Evolutionary conservation across 1,284 basidiomycete species (phyloP).

Genomic region (Moesziomyces sp.): DNA sequence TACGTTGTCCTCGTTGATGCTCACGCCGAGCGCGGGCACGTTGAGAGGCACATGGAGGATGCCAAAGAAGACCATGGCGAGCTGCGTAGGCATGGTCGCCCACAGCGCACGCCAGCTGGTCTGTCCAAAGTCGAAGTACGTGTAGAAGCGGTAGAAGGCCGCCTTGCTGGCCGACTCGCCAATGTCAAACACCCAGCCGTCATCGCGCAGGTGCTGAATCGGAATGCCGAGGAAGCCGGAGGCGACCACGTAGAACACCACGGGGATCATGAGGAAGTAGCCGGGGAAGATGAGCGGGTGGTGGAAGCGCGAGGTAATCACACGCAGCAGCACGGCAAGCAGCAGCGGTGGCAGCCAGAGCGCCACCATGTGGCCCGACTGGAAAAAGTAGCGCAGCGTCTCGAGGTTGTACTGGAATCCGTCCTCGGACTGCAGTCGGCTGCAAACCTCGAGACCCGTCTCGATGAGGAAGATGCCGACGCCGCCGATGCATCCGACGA

Average conservation of each 20-base stretch:
- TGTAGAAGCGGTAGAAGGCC: slow-evolving; percentile 66
- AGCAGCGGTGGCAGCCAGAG: slow-evolving; percentile 82
- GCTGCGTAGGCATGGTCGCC: slow-evolving; percentile 69
- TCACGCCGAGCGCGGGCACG: slow-evolving; percentile 92
- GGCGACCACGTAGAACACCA: slow-evolving; percentile 81
- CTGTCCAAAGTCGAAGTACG: slow-evolving; percentile 65
- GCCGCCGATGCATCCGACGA: slow-evolving; percentile 86
- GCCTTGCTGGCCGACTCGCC: slow-evolving; percentile 67
- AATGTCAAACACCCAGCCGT: slow-evolving; percentile 91
- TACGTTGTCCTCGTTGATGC: slow-evolving; percentile 85
- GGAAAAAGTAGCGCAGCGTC: slow-evolving; percentile 72
- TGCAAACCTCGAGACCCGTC: slow-evolving; percentile 77
- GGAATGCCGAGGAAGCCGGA: slow-evolving; percentile 76
- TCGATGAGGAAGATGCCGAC: slow-evolving; percentile 85
- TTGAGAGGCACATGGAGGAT: slow-evolving; percentile 81
- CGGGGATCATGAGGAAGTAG: slow-evolving; percentile 85
- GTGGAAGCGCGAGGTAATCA: slow-evolving; percentile 82
- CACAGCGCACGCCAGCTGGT: slow-evolving; percentile 64
- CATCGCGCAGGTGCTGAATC: slow-evolving; percentile 74
- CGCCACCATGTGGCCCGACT: slow-evolving; percentile 72
- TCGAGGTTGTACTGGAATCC: slow-evolving; percentile 77
- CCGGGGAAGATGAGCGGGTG: slow-evolving; percentile 92
- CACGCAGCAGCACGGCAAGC: slow-evolving; percentile 80
- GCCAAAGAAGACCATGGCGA: slow-evolving; percentile 82
- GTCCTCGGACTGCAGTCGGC: slow-evolving; percentile 81